Evolutionary conservation across 306 rosid genomes (phyloP), one percentile per base, ranked within the genome.

Genomic region (Castanea mollissima): DNA sequence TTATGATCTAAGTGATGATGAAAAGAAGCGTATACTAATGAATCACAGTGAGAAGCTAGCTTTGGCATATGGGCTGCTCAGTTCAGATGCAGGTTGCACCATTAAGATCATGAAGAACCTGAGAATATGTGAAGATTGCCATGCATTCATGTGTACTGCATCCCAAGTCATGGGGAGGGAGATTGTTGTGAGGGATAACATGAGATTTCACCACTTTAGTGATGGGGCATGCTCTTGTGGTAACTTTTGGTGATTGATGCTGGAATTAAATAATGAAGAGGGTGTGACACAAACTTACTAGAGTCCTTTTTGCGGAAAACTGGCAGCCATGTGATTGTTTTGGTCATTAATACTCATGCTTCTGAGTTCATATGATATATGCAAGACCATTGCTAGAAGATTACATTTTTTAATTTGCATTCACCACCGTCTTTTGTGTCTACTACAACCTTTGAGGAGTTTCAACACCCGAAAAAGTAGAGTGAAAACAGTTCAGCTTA

Each of bases 71-170:
- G 92, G 90, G 23, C 69, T 94, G 79, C 60, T 89, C 58, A 78
- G 74, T 76, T 85, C 86, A 14, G 91, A 79, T 70, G 78, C 85
- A 20, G 91, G 87, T 76, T 80, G 81, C 75, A 78, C 88, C 74
- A 89, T 92, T 74, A 89, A 79, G 89, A 92, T 92, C 63, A 91
- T 88, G 97, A 94, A 94, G 85, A 94, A 91, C 87, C 83, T 94
- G 25, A 89, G 98, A 76, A 87, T 94, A 74, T 94, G 97, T 55
- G 91, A 87, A 75, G 97, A 92, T 77, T 94, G 94, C n/a, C 97
- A 94, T 73, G 74, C 52, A 11, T 78, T 92, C 60, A 92, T 92
- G 97, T 86, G 94, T 67, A 81, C 86, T 8, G 89, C 94, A 64
- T 92, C 94, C 9, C 81, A 82, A 77, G 75, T 88, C 57, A 87